phyloP scores from a whole-genome alignment of 805 yeast species.

The Barnettozyma wickerhamii region DNA sequence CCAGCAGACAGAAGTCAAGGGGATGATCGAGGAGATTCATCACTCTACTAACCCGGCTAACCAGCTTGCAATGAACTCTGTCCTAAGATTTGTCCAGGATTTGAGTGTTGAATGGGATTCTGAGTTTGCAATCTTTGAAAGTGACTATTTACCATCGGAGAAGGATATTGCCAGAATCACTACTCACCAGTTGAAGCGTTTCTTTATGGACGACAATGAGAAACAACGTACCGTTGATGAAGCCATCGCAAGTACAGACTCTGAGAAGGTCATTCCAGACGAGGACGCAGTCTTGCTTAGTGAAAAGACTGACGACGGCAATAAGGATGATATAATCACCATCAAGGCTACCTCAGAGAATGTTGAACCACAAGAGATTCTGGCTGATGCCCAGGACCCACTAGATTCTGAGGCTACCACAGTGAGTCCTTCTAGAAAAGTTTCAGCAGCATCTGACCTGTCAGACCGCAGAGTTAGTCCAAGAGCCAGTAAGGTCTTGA shows the following conservation, averaged over 20 bases:
- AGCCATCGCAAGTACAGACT: slow-evolving; percentile 7
- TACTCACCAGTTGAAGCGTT: slow-evolving; percentile 74
- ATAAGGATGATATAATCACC: no score
- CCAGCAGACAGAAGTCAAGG: slow-evolving; percentile 45
- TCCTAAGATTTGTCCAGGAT: slow-evolving; percentile 70
- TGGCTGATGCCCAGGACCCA: no score
- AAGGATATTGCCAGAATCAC: slow-evolving; percentile 90
- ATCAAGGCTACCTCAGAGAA: no score
- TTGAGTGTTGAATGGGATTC: slow-evolving; percentile 83
- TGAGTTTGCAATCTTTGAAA: slow-evolving; percentile 78
- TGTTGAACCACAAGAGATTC: slow-evolving; percentile 11
- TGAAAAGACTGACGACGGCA: no score
- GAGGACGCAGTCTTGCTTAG: no score
- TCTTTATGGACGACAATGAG: slow-evolving; percentile 54
- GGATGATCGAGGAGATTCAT: slow-evolving; percentile 49
- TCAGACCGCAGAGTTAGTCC: slow-evolving; percentile 15
- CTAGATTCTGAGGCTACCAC: background rate
- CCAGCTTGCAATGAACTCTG: slow-evolving; percentile 64
- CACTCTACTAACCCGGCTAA: slow-evolving; percentile 53
- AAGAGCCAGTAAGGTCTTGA: slow-evolving; percentile 23
- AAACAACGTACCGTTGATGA: slow-evolving; percentile 22
- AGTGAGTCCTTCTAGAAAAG: slow-evolving; percentile 1
- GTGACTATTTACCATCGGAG: slow-evolving; percentile 79
- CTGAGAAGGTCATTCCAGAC: background rate
- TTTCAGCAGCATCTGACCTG: slow-evolving; percentile 7